Evolutionary conservation across 176 grass and related monocot genomes (phyloP), one percentile per base, ranked within the genome.

Genomic region (Eragrostis nindensis): DNA sequence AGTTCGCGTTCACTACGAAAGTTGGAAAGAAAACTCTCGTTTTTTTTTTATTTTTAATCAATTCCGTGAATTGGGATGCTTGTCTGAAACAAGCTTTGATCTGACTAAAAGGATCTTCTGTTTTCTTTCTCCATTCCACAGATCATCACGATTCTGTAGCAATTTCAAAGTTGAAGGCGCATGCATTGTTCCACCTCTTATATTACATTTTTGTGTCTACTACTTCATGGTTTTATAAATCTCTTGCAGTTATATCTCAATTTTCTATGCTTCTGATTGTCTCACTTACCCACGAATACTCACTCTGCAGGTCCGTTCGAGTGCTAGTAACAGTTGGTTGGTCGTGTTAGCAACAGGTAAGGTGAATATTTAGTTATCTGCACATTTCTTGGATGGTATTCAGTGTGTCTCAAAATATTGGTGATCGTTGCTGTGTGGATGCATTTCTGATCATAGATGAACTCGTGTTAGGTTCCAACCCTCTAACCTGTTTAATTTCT

Each of bases 221-320:
- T 15, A 40, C 26, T 32, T 61, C 13, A 41, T 40, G 19, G 52
- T 22, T 15, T 36, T 32, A 39, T 22, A 48, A 1, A 64, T 64
- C 19, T 41, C 43, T 13, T 41, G 44, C 44, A 27, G n/a, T 16
- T 65, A 12, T 2, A 29, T 1, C 40, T 53, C 4, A 19, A 10
- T n/a, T 52, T 36, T 9, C 4, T 74, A 22, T 62, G 14, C 46
- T 73, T 19, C 6, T 63, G 40, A 73, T 39, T 82, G 5, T n/a
- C 55, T 62, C 21, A 45, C 47, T 47, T 65, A 11, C 77, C 15
- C 46, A 74, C 13, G 7, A 42, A 11, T 53, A n/a, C 21, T 68
- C 30, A 25, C 40, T 62, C 46, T 66, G 7, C 49, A 80, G 70
- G 17, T 74, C 8, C n/a, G 62, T 18, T 86, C 18, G 40, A 68